phyloP scores from a whole-genome alignment of 768 basidiomycete genomes.

The Rhizopogon roseolus region DNA sequence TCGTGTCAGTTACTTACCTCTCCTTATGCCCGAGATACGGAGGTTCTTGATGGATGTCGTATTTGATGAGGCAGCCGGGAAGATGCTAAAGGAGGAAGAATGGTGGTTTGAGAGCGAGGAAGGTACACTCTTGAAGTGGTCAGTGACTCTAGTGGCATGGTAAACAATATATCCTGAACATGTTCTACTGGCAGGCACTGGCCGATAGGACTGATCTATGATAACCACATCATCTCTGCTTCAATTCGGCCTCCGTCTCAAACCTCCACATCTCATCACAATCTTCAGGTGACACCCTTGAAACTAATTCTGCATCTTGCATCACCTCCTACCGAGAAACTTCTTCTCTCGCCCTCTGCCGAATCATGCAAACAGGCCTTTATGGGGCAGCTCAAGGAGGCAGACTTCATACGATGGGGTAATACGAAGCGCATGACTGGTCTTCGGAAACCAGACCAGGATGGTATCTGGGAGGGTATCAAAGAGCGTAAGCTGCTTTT shows the following conservation, averaged over 20 bases:
- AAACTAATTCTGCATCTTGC: constrained; percentile 84
- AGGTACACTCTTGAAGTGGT: constrained; percentile 86
- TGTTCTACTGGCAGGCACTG: constrained; percentile 71
- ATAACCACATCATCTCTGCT: constrained; percentile 67
- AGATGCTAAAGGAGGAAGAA: constrained; percentile 76
- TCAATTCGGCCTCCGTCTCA: constrained; percentile 41
- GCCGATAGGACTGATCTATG: constrained; percentile 93
- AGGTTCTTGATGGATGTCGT: constrained; percentile 89
- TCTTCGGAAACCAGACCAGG: constrained; percentile 86
- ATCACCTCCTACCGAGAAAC: constrained; percentile 81
- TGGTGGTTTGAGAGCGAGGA: constrained; percentile 98
- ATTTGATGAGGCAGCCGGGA: constrained; percentile 80
- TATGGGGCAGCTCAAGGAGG: constrained; percentile 95
- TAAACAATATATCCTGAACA: not conserved
- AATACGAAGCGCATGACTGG: constrained; percentile 93
- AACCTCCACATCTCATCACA: constrained; percentile 36
- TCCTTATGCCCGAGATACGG: constrained; percentile 84
- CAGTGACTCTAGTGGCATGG: constrained; percentile 20
- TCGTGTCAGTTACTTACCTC: constrained; percentile 88
- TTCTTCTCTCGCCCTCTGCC: constrained; percentile 71
- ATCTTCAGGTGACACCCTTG: constrained; percentile 47
- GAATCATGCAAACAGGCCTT: constrained; percentile 92
- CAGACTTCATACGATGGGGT: constrained; percentile 95
- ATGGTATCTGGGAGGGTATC: constrained; percentile 96
- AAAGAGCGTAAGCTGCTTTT: constrained; percentile 72